Base-by-base conservation (phyloP, 2,329 filamentous ascomycete genomes). In the Pestalotiopsis fici region DNA sequence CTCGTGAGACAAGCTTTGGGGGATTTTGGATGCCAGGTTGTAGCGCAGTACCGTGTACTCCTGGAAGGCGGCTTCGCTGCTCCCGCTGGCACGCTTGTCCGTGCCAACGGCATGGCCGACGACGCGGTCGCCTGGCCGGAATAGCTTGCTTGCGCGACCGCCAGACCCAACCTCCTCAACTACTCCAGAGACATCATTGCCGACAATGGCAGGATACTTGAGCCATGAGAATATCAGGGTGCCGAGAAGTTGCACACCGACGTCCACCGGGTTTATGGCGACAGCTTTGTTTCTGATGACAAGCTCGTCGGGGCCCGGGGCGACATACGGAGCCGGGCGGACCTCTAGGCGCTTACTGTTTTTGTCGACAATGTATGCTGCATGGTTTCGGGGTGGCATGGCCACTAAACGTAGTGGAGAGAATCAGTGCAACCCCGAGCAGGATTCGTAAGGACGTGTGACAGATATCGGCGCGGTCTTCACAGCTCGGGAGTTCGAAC, bases 221-320 rank as follows among this genome's bases (percentile, higher is more conserved):
- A 75, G 68, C 50, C 50, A 65, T 18, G 21, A 7, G 31, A 28
- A 65, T 5, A 65, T 35, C 54, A 43, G 31, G 13, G 69, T 68
- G 9, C 79, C 78, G 59, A 85, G 73, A 67, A 83, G 81, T 71
- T 87, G 87, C 28, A n/a, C 23, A 21, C 27, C 35, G 84, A 83
- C 87, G 73, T 89, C 87, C 0, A 85, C 86, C 0, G 87, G 87
- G 71, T 88, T 88, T 60, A 88, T 73, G 1, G 85, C 87, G 1
- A 87, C 81, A 3, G 78, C 76, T 23, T 67, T 74, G 31, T 74
- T 74, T 66, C 75, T 78, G 65, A 79, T 74, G 9, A 78, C 73
- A 27, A 81, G 59, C 23, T 73, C 70, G 35, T 76, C 76, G 31
- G 71, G 67, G 11, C 54, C 54, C 27, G 63, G 63, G 2, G 47